These are phyloP conservation scores for Starmerella riodocensis DNA, from an alignment of 805 yeast genomes.

Conservation along the genomic window DNA sequence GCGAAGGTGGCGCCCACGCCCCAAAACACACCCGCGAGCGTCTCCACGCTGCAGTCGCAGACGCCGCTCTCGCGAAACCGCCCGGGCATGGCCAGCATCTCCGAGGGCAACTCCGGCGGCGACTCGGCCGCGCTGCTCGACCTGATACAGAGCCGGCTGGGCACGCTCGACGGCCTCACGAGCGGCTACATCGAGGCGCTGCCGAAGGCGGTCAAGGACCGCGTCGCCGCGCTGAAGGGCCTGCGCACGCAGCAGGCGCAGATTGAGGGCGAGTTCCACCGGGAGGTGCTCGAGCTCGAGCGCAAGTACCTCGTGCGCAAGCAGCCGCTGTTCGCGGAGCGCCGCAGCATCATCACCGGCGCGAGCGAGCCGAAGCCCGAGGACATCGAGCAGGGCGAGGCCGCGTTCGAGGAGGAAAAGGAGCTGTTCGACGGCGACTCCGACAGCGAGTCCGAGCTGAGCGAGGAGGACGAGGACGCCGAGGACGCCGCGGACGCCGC, in stretches of 20 bases:
- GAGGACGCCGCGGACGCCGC: conserved; percentile 28
- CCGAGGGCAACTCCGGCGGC: conserved; percentile 37
- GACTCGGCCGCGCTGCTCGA: conserved; percentile 74
- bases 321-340: conserved; percentile 59
- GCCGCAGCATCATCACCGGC: conserved; percentile 64
- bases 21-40: conserved; percentile 92
- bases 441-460: conserved; percentile 33
- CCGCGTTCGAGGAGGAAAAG: conserved; percentile 44
- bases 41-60: conserved; percentile 42
- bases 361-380: conserved; percentile 59
- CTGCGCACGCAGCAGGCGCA: conserved; percentile 67
- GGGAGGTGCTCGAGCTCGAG: conserved; percentile 75
- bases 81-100: conserved; percentile 42
- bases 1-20: conserved; percentile 91
- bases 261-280: conserved; percentile 82
- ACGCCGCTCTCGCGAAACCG: conserved; percentile 21
- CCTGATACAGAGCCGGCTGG: conserved; percentile 80
- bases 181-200: conserved; percentile 73
- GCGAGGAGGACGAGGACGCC: conserved; percentile 27
- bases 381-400: conserved; percentile 68
- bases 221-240: conserved; percentile 71
- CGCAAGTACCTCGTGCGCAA: conserved; percentile 61
- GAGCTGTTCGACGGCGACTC: conserved; percentile 34
- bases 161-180: conserved; percentile 69
- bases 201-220: conserved; percentile 56